A percentile compares a stretch with the other conserved stretches of the same genome.
These are phyloP conservation scores for Hibiscus tridactylites DNA, from an alignment of 345 rosid species.

Conservation along the genomic window DNA sequence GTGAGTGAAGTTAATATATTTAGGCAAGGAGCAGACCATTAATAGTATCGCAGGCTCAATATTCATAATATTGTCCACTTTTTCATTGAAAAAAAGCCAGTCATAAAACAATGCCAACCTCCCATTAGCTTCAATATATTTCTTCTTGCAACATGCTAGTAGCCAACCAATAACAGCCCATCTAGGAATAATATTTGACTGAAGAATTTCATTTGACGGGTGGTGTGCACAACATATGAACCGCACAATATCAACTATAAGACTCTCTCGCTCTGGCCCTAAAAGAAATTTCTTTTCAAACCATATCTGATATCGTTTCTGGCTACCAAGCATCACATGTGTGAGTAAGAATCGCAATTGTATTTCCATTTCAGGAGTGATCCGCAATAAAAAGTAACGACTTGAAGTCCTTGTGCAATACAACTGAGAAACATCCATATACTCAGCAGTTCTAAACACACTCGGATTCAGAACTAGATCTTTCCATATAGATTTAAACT, in stretches of 20 bases:
- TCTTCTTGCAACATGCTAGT: slow-evolving; percentile 44
- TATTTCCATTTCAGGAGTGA: slow-evolving; percentile 62
- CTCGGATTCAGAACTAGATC: slow-evolving; percentile 41
- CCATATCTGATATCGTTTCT: slow-evolving; percentile 68
- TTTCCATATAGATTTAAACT: slow-evolving; percentile 52
- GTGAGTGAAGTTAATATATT: slow-evolving; percentile 50
- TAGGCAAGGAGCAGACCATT: slow-evolving; percentile 66
- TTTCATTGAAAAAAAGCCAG: slow-evolving; percentile 81
- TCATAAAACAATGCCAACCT: slow-evolving; percentile 50
- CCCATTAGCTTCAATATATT: slow-evolving; percentile 39
- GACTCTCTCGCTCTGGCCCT: slow-evolving; percentile 48
- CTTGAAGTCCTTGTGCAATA: slow-evolving; percentile 57
- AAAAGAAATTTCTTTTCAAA: slow-evolving; percentile 55
- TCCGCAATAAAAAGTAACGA: slow-evolving; percentile 52
- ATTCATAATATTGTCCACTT: slow-evolving; percentile 60
- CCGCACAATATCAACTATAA: slow-evolving; percentile 57
- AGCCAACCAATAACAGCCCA: slow-evolving; percentile 90
- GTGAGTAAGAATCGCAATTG: slow-evolving; percentile 68
- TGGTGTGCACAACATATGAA: slow-evolving; percentile 74
- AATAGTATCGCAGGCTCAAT: slow-evolving; percentile 83
- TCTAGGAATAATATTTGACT: slow-evolving; percentile 61
- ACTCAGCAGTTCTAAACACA: slow-evolving; percentile 31
- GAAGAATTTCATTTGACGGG: slow-evolving; percentile 52
- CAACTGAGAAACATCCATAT: slow-evolving; percentile 38
- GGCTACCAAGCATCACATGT: slow-evolving; percentile 65